Percentiles rank a stretch among this genome's conserved stretches.
Evolutionary conservation across 169 alveolate genomes (phyloP).

Genomic region (Besnoitia besnoiti): DNA sequence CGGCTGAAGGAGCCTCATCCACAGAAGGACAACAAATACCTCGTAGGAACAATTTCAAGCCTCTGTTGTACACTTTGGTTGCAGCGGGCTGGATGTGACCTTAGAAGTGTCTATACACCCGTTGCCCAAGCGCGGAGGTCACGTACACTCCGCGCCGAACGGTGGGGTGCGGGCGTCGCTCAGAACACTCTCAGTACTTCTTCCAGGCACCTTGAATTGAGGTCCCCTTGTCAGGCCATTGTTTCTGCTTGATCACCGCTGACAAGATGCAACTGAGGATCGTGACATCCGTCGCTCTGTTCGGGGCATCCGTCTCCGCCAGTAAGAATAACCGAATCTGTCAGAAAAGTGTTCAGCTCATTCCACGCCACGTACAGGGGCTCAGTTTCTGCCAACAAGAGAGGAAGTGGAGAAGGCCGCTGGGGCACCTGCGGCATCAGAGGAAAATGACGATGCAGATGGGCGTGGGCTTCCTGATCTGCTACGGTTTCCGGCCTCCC

Average conservation of each 20-base stretch:
- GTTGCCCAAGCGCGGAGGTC: no score
- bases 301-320: background rate
- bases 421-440: background rate
- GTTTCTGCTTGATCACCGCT: background rate
- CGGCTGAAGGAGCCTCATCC: no score
- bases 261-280: background rate
- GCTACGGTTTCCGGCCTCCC: background rate
- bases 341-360: background rate
- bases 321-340: background rate
- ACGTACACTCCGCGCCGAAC: no score
- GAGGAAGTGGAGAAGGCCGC: background rate
- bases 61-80: no score
- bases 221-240: background rate
- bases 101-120: no score
- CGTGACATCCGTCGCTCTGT: background rate
- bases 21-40: no score
- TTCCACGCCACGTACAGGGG: background rate
- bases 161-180: no score
- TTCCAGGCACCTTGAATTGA: constrained; percentile 1
- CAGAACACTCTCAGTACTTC: no score
- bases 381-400: background rate
- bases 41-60: no score
- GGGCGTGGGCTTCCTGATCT: background rate
- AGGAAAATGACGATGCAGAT: background rate
- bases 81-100: no score